Base-by-base conservation (phyloP, 495 filamentous ascomycete species). In the Staphylotrichum longicolle region DNA sequence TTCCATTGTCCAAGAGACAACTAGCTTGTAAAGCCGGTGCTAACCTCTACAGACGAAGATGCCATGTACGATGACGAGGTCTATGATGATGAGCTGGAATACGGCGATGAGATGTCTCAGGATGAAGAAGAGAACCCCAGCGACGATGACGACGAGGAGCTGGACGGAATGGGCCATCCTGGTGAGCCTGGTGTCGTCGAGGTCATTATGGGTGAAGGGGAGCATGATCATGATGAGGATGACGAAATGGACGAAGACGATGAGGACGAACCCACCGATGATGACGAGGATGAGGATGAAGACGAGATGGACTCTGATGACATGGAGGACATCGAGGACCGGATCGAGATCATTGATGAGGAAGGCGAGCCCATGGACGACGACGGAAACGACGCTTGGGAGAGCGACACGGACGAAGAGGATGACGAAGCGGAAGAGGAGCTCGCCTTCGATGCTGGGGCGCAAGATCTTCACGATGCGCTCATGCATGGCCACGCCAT, bases 51-150 rank as follows among this genome's bases (percentile, higher is more conserved):
- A 82, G 81, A 80, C 27, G 79, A 84, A 52, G 89, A 91, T 68
- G 91, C 93, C 65, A 91, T 94, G 87, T 91, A 92, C 65, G 91
- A 93, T 66, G 86, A 89, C 45, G 85, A 72, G 50, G 51, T 81
- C 39, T 94, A 91, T 62, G 89, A 84, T 51, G 92, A 96, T 35
- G 93, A 93, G 60, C 93, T 97, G 81, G 91, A 91, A 52, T 92
- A 93, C 64, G 89, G 91, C 9, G 93, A 93, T 58, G 91, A 91
- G 15, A 84, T 86, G 70, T 85, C 82, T 2, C 83, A 82, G 54
- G 88, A 91, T 70, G 86, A 89, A 58, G 93, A 96, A 73, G 92
- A 91, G 8, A 91, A 96, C 64, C 85, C 94, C 50, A 95, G 91
- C 66, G 94, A 96, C 66, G 92, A 97, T 54, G 93, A 96, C 54